Percentiles rank a stretch among this genome's conserved stretches.
Conservation (phyloP, 2,329 filamentous ascomycete genomes). For the Leptographium galeiforme region DNA sequence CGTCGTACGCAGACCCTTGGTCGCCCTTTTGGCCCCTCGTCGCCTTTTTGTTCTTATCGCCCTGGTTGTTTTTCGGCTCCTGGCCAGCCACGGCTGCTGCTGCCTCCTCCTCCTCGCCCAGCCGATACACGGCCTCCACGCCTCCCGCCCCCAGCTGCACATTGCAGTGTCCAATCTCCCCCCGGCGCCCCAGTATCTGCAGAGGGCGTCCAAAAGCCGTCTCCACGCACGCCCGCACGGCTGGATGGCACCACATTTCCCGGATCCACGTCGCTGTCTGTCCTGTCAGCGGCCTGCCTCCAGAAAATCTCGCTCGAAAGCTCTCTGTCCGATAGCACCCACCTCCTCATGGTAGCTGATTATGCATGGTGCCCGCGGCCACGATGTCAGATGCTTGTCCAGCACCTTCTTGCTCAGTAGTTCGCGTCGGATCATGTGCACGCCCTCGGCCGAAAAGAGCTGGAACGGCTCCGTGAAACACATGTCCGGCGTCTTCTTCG, state of each 20-base stretch:
- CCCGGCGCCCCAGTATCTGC: background rate
- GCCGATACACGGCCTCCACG: background rate
- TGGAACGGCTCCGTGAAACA: background rate
- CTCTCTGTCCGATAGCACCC: background rate
- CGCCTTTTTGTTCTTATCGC: background rate
- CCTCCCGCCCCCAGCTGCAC: background rate
- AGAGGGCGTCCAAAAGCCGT: background rate
- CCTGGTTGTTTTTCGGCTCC: too few species aligned
- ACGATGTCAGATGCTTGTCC: constrained; percentile 1
- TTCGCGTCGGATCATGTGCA: background rate
- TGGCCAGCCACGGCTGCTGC: too few species aligned
- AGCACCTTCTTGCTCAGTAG: constrained; percentile 1
- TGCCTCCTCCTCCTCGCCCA: background rate
- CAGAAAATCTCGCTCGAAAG: background rate
- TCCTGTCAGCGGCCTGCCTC: background rate
- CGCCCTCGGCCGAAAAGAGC: background rate
- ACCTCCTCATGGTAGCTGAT: constrained; percentile 1
- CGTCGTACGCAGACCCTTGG: background rate
- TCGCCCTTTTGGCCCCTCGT: background rate
- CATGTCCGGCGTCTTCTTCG: background rate
- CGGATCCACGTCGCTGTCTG: constrained; percentile 1
- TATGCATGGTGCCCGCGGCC: constrained; percentile 1
- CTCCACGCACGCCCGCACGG: background rate
- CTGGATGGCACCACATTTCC: constrained; percentile 1
- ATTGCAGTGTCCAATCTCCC: constrained; percentile 1